Base-by-base conservation (phyloP, 306 rosid species). In the Abrus pulchellus region DNA sequence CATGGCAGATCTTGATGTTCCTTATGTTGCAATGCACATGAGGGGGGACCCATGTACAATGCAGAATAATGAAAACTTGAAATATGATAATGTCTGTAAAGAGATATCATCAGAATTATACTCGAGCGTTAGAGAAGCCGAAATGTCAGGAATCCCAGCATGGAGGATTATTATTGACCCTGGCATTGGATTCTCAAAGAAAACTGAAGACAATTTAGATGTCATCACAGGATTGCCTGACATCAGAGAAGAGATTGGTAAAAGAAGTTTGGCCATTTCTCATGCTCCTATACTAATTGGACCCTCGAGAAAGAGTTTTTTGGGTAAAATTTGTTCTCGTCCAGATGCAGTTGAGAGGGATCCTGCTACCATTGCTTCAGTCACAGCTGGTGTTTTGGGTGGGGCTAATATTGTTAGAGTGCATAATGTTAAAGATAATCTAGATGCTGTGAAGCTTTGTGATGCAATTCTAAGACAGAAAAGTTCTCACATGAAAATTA, bases 21-120 rank as follows among this genome's bases (percentile, higher is more conserved):
- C 98, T 71, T 91, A 89, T 75, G 84, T 87, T 86, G 99, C 96
- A 68, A 95, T 93, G 97, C 99, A 93, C 83, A 91, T 91, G 98
- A 91, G 97, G 77, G 98, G 99, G 36, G 96, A 92, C 43, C 99
- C 96, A 5, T 87, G 87, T 49, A 87, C 93, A 3, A 95, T 95
- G 99, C 92, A 91, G 84, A 92, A 79, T 79, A 57, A 53, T 8
- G 92, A 88, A 68, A 93, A 90, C 85, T 80, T 93, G 80, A 84
- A 85, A 55, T 95, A 95, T 78, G 89, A 91, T 77, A 41, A 93
- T 81, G 94, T 89, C 33, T 93, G 90, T 72, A 77, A 87, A 75
- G 88, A 95, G 68, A 76, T 95, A 81, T 92, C 93, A 53, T 88
- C 85, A 7, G 98, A 95, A 80, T 67, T 95, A 66, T 86, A 85